phyloP scores from a whole-genome alignment of 768 basidiomycete genomes.

The Calocybe cyanea region DNA sequence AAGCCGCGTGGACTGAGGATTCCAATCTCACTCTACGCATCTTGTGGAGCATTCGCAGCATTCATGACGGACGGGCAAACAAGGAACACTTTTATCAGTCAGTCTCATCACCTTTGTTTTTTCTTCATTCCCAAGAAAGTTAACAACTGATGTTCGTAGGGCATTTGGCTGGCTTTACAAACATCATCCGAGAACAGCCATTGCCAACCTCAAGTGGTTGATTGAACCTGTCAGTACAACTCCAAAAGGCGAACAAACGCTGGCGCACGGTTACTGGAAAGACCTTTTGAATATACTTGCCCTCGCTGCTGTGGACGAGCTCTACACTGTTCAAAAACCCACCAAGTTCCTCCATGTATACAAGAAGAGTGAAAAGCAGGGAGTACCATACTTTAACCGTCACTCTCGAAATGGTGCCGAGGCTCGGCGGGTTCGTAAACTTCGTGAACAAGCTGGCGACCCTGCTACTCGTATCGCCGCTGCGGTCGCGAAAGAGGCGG shows the following conservation, averaged over 20 bases:
- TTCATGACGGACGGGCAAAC: constrained; percentile 65
- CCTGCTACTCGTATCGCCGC: constrained; percentile 21
- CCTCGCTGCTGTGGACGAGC: constrained; percentile 51
- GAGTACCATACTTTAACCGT: neutral
- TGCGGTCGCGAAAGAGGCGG: constrained; percentile 14
- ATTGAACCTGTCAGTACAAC: constrained; percentile 47
- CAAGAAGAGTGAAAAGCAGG: constrained; percentile 11
- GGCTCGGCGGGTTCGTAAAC: no score
- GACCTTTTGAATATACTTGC: constrained; percentile 68
- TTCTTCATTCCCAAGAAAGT: neutral
- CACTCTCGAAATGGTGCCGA: neutral
- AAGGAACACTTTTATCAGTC: constrained; percentile 59
- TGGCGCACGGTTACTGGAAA: constrained; percentile 70
- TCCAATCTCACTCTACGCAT: constrained; percentile 54
- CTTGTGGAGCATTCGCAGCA: constrained; percentile 67
- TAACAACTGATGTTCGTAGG: constrained; percentile 19
- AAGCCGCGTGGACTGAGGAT: constrained; percentile 56
- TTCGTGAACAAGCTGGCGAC: no score
- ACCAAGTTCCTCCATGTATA: constrained; percentile 29
- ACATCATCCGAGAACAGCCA: constrained; percentile 66
- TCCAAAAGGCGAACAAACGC: constrained; percentile 23
- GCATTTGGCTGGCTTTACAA: constrained; percentile 68
- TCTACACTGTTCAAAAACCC: constrained; percentile 23
- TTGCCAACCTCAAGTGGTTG: constrained; percentile 52
- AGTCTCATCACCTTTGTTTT: constrained; percentile 8